Percentiles rank a stretch among this genome's conserved stretches.
Conservation (phyloP, 2,329 filamentous ascomycete species). For the Didymella pinodella region DNA sequence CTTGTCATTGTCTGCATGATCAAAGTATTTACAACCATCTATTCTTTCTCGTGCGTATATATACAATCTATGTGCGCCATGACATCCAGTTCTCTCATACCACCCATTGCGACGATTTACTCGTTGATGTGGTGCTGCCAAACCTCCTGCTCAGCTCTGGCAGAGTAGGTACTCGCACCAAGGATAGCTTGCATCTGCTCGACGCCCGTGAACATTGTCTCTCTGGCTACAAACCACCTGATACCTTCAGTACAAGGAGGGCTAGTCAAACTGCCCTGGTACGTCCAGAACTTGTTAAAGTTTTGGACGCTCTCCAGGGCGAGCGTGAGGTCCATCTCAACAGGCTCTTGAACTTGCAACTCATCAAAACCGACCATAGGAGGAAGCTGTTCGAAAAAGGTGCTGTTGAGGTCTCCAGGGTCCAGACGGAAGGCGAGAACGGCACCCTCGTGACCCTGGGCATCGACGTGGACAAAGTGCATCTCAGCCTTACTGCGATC, state of each 20-base stretch:
- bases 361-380: slow-evolving; percentile 52
- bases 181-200: slow-evolving; percentile 59
- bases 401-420: slow-evolving; percentile 49
- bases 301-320: slow-evolving; percentile 50
- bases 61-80: not conserved
- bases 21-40: not conserved
- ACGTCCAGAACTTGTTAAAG: slow-evolving; percentile 60
- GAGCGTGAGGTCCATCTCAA: slow-evolving; percentile 42
- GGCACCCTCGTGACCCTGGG: slow-evolving; percentile 52
- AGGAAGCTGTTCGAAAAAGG: slow-evolving; percentile 56
- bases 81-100: not conserved
- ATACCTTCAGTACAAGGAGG: slow-evolving; percentile 59
- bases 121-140: slow-evolving; percentile 59
- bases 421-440: slow-evolving; percentile 60
- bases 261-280: slow-evolving; percentile 57
- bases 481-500: slow-evolving; percentile 57
- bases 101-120: slow-evolving; percentile 20
- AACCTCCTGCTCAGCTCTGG: slow-evolving; percentile 56
- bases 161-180: slow-evolving; percentile 55
- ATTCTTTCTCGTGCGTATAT: not conserved
- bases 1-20: too few relatives aligned
- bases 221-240: slow-evolving; percentile 56
- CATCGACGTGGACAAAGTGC: slow-evolving; percentile 59
- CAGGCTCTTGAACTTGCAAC: slow-evolving; percentile 29
- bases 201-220: slow-evolving; percentile 54